Percentiles rank a stretch among this genome's conserved stretches.
phyloP scores from a whole-genome alignment of 2,329 filamentous ascomycete species.

The Stagonosporopsis rhizophila region DNA sequence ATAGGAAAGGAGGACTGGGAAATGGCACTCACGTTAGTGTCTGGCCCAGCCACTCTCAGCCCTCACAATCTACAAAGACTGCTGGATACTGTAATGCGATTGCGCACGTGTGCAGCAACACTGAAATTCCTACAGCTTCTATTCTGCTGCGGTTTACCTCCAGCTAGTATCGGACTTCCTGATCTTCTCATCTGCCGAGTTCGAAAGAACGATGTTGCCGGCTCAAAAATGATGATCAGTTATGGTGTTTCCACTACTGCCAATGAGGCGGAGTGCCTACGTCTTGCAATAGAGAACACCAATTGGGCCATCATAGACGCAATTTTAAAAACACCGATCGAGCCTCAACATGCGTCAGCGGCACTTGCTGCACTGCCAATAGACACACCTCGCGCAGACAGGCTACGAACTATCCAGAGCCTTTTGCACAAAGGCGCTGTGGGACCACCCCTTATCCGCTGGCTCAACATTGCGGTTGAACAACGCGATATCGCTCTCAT shows the following conservation, averaged over 20 bases:
- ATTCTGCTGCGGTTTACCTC: constrained; percentile 44
- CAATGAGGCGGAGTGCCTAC: constrained; percentile 43
- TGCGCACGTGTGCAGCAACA: constrained; percentile 37
- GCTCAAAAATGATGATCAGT: constrained; percentile 42
- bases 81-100: constrained; percentile 40
- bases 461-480: constrained; percentile 39
- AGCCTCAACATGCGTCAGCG: constrained; percentile 37
- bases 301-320: constrained; percentile 41
- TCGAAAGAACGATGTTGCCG: constrained; percentile 36
- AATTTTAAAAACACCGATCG: constrained; percentile 35
- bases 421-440: constrained; percentile 40
- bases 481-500: constrained; percentile 38
- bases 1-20: constrained; percentile 42
- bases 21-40: constrained; percentile 36
- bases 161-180: constrained; percentile 35
- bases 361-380: constrained; percentile 34
- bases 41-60: constrained; percentile 36
- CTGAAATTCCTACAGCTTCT: constrained; percentile 42
- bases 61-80: constrained; percentile 35
- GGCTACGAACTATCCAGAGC: constrained; percentile 33
- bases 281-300: constrained; percentile 33
- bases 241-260: constrained; percentile 35
- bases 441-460: constrained; percentile 34
- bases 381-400: constrained; percentile 29
- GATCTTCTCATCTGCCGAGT: constrained; percentile 40